Evolutionary conservation across 768 basidiomycete genomes (phyloP).

Genomic region (Tylopilus sp.): DNA sequence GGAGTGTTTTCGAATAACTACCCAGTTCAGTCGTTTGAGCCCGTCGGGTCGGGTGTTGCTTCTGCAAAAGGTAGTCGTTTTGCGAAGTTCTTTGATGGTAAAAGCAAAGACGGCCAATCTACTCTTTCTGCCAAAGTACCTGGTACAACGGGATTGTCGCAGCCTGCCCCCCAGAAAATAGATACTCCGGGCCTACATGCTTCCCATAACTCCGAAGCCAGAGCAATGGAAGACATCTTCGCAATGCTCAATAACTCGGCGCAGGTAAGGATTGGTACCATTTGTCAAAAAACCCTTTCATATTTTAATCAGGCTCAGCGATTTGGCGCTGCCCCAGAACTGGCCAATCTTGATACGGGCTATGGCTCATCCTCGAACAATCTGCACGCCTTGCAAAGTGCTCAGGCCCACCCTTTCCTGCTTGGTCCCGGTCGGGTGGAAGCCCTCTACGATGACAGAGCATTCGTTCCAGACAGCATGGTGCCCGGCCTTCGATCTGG

Average conservation of each 20-base stretch:
- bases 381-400: constrained; percentile 40
- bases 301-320: constrained; percentile 27
- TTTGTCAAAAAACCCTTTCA: constrained; percentile 1
- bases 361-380: constrained; percentile 25
- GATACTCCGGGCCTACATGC: constrained; percentile 38
- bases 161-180: constrained; percentile 46
- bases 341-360: constrained; percentile 21
- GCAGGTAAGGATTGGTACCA: constrained; percentile 48
- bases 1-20: constrained; percentile 16
- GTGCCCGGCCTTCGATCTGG: constrained; percentile 77
- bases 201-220: constrained; percentile 44
- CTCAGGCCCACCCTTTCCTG: constrained; percentile 39
- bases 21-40: constrained; percentile 21
- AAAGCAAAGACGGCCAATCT: constrained; percentile 43
- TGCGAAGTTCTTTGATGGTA: constrained; percentile 86
- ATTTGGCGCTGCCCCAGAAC: constrained; percentile 21
- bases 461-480: constrained; percentile 81
- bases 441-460: constrained; percentile 70
- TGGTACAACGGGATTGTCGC: constrained; percentile 41
- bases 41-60: constrained; percentile 43
- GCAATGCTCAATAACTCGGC: constrained; percentile 76
- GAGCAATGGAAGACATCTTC: constrained; percentile 77
- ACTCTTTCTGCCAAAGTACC: constrained; percentile 36
- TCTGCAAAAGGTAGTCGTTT: constrained; percentile 75
- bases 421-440: constrained; percentile 52